phyloP scores from a whole-genome alignment of 805 yeast species.

The Phaffomyces opuntiae region DNA sequence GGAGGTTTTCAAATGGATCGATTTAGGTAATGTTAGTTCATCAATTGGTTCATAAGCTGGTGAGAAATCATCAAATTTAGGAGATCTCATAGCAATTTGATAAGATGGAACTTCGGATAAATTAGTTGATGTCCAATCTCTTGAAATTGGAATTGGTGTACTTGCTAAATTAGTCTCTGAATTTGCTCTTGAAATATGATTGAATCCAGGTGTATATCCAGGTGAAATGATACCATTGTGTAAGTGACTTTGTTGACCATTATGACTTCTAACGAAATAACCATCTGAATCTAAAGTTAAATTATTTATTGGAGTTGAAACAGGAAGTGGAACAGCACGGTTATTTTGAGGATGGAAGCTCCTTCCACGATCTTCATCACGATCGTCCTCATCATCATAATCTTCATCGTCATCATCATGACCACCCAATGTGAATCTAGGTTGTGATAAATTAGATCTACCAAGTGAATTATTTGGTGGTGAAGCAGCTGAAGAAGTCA shows the following conservation, averaged over 20 bases:
- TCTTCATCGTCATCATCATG: conserved; percentile 20
- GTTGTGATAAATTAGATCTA: background rate
- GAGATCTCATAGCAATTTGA: conserved; percentile 62
- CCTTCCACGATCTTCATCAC: background rate
- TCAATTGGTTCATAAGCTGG: conserved; percentile 50
- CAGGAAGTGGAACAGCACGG: conserved; percentile 1
- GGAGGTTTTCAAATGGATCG: conserved; percentile 22
- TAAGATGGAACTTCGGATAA: conserved; percentile 81
- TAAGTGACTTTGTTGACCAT: background rate
- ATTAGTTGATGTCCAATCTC: conserved; percentile 35
- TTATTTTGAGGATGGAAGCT: background rate
- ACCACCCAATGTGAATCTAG: conserved; percentile 5
- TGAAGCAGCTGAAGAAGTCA: conserved; percentile 9
- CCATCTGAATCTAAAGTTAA: conserved; percentile 25
- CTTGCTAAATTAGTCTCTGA: conserved; percentile 32
- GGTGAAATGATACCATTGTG: conserved; percentile 26
- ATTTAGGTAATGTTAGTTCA: conserved; percentile 20
- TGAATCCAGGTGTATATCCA: conserved; percentile 48
- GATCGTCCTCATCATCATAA: conserved; percentile 20
- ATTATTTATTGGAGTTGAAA: conserved; percentile 22
- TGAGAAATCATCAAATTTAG: conserved; percentile 47
- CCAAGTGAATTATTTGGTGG: background rate
- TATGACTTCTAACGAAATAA: conserved; percentile 8
- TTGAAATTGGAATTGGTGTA: conserved; percentile 2
- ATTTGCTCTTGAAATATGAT: conserved; percentile 51